Base-by-base conservation (phyloP, 106 monocot species). In the Dendrobium catenatum region DNA sequence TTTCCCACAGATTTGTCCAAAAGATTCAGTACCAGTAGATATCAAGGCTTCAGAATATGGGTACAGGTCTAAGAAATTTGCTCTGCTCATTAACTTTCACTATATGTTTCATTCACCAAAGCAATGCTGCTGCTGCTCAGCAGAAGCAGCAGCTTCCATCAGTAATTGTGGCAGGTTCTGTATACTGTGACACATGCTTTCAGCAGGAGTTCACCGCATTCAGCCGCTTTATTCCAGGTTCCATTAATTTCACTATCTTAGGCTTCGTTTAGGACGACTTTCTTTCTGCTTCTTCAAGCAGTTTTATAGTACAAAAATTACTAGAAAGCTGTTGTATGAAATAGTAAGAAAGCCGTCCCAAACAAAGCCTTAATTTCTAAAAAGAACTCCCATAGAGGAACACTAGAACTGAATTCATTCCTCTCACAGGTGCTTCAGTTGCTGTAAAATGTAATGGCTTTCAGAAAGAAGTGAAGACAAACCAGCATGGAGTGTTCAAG, bases 101-200 rank as follows among this genome's bases (percentile, higher is more conserved):
- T 44, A 43, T 29, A 17, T 79, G 13, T 49, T 11, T 80, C 78
- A 48, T 79, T 42, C 78, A 72, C 2, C 41, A 20, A 9, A 77
- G 40, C 20, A 72, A 79, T 49, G 55, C 83, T 82, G 73, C 31
- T 31, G 31, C 31, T 31, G 31, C 58, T n/a, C 44, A 72, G 18
- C 26, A 29, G 26, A 48, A 55, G 43, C 31, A 86, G 54, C 46
- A 79, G 6, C 19, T 73, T 4, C 73, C 83, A 18, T 56, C 80
- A 37, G 87, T 84, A 2, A 47, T 89, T 77, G 83, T 89, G 85
- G 86, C 84, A 19, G 92, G 92, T 56, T 87, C 82, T 9, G 90
- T 92, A 20, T 86, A 83, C 83, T 92, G 95, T 46, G 84, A 88
- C 59, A 87, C 91, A 17, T 91, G 94, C 80, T 91, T 88, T 76